Conservation (phyloP, 768 basidiomycete species). For the Mycena polygramma region DNA sequence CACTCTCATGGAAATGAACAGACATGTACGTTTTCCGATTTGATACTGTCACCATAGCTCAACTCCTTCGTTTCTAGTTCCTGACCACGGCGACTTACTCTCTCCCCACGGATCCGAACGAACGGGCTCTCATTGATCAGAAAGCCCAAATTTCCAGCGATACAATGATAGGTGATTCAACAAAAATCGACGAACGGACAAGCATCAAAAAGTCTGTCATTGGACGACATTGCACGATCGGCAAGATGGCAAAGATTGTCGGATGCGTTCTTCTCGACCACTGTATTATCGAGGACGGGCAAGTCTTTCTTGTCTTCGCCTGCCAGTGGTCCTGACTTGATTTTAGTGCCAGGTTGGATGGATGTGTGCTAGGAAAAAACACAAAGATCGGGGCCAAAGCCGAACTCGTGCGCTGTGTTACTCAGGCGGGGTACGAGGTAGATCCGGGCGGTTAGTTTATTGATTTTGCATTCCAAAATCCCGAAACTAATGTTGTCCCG, state of each 20-base stretch:
- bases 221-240: slow-evolving; percentile 87
- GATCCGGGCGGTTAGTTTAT: slow-evolving; percentile 67
- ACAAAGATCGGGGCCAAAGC: slow-evolving; percentile 81
- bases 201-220: slow-evolving; percentile 85
- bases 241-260: slow-evolving; percentile 84
- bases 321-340: slow-evolving; percentile 10
- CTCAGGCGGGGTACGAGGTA: slow-evolving; percentile 85
- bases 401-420: slow-evolving; percentile 75
- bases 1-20: slow-evolving; percentile 84
- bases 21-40: slow-evolving; percentile 65
- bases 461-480: neutral
- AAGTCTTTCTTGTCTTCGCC: slow-evolving; percentile 40
- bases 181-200: slow-evolving; percentile 83
- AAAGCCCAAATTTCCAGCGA: slow-evolving; percentile 89
- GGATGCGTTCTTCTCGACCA: slow-evolving; percentile 92
- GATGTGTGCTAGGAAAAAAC: slow-evolving; percentile 80
- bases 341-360: slow-evolving; percentile 79
- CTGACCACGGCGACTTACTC: slow-evolving; percentile 64
- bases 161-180: slow-evolving; percentile 85
- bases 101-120: slow-evolving; percentile 71
- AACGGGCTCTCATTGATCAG: slow-evolving; percentile 78
- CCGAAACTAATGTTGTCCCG: neutral
- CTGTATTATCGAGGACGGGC: slow-evolving; percentile 91
- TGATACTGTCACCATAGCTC: slow-evolving; percentile 9
- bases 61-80: slow-evolving; percentile 53